Evolutionary conservation across 169 alveolate genomes (phyloP).

Genomic region (Plasmodium berghei): DNA sequence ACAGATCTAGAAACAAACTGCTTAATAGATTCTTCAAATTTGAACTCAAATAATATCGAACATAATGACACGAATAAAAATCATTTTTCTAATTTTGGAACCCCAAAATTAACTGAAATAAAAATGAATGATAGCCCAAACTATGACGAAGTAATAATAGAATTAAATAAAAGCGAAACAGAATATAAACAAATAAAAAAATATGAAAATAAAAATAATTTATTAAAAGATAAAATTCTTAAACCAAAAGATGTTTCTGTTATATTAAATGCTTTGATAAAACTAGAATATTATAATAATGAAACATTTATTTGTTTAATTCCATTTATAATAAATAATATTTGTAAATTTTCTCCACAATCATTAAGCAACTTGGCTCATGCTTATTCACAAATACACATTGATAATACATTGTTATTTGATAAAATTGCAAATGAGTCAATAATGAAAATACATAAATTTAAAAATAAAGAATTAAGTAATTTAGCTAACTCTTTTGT

Average conservation of each 20-base stretch:
- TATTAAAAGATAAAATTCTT: slow-evolving; percentile 3
- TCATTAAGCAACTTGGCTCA: slow-evolving; percentile 65
- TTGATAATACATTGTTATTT: slow-evolving; percentile 24
- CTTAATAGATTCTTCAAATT: neutral
- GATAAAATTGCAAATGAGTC: slow-evolving; percentile 29
- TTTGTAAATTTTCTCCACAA: slow-evolving; percentile 30
- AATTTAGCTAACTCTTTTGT: slow-evolving; percentile 65
- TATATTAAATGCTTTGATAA: slow-evolving; percentile 39
- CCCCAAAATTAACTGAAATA: neutral
- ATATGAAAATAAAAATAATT: neutral
- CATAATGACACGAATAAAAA: neutral
- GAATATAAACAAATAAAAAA: neutral
- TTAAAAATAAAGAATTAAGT: slow-evolving; percentile 68
- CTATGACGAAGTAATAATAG: neutral
- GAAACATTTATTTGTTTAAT: slow-evolving; percentile 58
- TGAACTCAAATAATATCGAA: neutral
- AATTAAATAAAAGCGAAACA: neutral
- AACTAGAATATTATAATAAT: slow-evolving; percentile 48
- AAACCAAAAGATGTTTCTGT: slow-evolving; percentile 68
- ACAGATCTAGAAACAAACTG: no score
- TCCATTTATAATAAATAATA: slow-evolving; percentile 54
- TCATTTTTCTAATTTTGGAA: neutral
- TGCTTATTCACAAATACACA: slow-evolving; percentile 55
- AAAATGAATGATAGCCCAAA: neutral
- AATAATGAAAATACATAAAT: slow-evolving; percentile 42